Percentiles rank a stretch among this genome's conserved stretches.
phyloP scores from a whole-genome alignment of 2,329 filamentous ascomycete genomes.

The Cercospora berteroae region DNA sequence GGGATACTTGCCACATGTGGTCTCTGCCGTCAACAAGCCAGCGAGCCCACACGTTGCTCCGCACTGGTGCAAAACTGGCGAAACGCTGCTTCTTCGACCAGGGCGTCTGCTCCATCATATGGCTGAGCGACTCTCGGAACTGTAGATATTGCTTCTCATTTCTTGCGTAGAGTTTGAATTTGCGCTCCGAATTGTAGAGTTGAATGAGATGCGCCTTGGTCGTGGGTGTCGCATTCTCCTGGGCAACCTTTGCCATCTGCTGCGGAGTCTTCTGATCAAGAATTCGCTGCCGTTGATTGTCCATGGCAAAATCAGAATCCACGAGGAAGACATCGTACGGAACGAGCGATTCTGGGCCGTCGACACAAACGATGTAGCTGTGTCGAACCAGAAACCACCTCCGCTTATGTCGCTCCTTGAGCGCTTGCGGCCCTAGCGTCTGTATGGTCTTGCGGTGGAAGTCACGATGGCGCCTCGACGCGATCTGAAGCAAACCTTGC shows the following conservation, averaged over 20 bases:
- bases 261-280: conserved; percentile 56
- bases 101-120: conserved; percentile 77
- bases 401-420: conserved; percentile 78
- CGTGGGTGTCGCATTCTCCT: conserved; percentile 55
- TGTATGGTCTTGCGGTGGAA: conserved; percentile 30
- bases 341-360: conserved; percentile 97
- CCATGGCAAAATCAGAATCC: conserved; percentile 79
- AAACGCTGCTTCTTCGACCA: conserved; percentile 87
- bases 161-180: conserved; percentile 83
- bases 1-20: conserved; percentile 99
- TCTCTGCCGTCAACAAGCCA: conserved; percentile 97
- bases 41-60: conserved; percentile 82
- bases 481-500: conserved; percentile 89
- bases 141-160: conserved; percentile 87
- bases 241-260: conserved; percentile 62
- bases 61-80: conserved; percentile 87
- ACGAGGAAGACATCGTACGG: conserved; percentile 99
- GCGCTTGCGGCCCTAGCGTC: conserved; percentile 57
- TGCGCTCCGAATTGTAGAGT: conserved; percentile 87
- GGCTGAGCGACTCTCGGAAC: conserved; percentile 87
- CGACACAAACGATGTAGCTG: conserved; percentile 97
- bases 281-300: conserved; percentile 61
- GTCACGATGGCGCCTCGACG: conserved; percentile 67
- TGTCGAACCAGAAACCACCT: conserved; percentile 99
- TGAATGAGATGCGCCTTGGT: conserved; percentile 80